Conservation (phyloP, 257 asterid genomes). For the Asclepias syriaca region DNA sequence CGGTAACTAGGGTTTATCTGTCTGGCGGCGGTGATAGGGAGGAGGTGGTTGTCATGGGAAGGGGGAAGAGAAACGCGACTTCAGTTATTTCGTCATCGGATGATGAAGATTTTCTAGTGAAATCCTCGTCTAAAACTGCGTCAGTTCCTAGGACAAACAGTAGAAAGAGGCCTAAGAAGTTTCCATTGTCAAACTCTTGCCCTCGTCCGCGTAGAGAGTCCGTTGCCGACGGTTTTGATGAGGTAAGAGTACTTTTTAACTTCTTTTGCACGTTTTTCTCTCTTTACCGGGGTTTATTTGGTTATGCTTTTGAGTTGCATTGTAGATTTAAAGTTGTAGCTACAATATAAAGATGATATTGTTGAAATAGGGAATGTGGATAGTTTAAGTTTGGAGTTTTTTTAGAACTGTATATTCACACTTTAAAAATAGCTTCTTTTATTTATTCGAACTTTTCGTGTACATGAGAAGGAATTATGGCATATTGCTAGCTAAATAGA, state of each 20-base stretch:
- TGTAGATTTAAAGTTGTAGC: neutral
- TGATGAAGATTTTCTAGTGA: conserved; percentile 21
- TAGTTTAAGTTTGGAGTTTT: neutral
- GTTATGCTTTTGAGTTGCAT: neutral
- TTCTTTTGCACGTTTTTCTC: neutral
- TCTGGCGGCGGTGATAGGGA: neutral
- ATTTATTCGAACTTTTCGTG: neutral
- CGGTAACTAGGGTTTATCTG: conserved; percentile 13
- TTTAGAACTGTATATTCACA: neutral
- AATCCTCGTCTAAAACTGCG: conserved; percentile 23
- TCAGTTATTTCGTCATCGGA: conserved; percentile 59
- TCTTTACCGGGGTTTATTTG: neutral
- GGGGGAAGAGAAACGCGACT: conserved; percentile 47
- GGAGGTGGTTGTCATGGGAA: conserved; percentile 38
- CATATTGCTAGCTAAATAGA: neutral
- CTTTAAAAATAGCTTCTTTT: neutral
- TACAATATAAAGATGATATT: neutral
- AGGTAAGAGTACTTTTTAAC: conserved; percentile 14
- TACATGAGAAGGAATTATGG: neutral
- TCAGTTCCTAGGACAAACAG: conserved; percentile 55
- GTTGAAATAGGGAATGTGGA: neutral
- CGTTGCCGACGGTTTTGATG: conserved; percentile 42
- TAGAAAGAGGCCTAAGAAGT: conserved; percentile 56
- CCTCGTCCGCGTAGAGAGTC: conserved; percentile 26
- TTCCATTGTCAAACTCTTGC: conserved; percentile 34